A percentile compares a stretch with the other conserved stretches of the same genome.
These are phyloP conservation scores for Wickerhamiella slavikovae DNA, from an alignment of 805 yeast genomes.

Conservation along the genomic window DNA sequence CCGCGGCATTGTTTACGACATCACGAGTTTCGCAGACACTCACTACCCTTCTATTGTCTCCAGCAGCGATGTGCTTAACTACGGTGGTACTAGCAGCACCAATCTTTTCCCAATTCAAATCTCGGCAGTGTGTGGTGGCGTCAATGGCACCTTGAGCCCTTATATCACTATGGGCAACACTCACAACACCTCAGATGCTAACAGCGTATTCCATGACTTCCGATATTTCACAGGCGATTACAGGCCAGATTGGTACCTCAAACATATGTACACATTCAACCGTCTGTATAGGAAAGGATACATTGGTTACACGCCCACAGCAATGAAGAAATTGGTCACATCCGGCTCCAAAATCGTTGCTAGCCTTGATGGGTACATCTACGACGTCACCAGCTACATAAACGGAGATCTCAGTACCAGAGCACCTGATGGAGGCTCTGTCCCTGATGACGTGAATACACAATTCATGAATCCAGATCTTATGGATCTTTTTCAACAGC, in stretches of 20 bases:
- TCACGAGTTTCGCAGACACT: conserved; percentile 19
- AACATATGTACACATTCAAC: conserved; percentile 19
- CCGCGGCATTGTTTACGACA: conserved; percentile 22
- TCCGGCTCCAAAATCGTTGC: conserved; percentile 14
- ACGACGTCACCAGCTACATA: conserved; percentile 20
- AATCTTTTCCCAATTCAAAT: conserved; percentile 22
- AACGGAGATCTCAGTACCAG: conserved; percentile 17
- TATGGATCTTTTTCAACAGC: conserved; percentile 16
- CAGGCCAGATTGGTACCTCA: conserved; percentile 24
- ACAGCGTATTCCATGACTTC: conserved; percentile 23
- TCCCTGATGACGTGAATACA: conserved; percentile 11
- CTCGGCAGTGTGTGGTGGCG: conserved; percentile 21
- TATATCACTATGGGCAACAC: conserved; percentile 16
- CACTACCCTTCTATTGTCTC: conserved; percentile 23
- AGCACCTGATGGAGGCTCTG: conserved; percentile 14
- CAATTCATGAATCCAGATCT: conserved; percentile 17
- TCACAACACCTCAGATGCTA: conserved; percentile 19
- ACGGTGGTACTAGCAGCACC: conserved; percentile 20
- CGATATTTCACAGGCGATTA: conserved; percentile 20
- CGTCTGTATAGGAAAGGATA: conserved; percentile 18
- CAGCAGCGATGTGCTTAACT: conserved; percentile 15
- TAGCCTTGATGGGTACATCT: conserved; percentile 19
- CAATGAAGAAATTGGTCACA: conserved; percentile 12
- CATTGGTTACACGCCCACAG: conserved; percentile 19
- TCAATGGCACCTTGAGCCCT: conserved; percentile 14